A percentile compares a stretch with the other conserved stretches of the same genome.
Evolutionary conservation across 345 rosid genomes (phyloP).

Genomic region (Erysimum cheiranthoides): DNA sequence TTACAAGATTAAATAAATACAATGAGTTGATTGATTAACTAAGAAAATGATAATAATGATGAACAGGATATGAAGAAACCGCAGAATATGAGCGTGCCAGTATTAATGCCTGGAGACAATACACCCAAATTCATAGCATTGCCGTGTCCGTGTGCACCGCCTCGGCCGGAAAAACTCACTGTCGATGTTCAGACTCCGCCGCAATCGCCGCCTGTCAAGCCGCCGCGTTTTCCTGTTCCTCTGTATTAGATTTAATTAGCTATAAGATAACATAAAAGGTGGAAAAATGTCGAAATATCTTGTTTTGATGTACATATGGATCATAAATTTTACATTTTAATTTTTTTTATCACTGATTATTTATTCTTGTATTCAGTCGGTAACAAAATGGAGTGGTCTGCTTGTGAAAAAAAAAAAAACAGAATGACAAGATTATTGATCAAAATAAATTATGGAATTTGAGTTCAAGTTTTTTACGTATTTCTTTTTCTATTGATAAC

Average conservation of each 20-base stretch:
- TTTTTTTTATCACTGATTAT: constrained; percentile 25
- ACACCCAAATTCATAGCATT: constrained; percentile 91
- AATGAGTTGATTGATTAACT: background rate
- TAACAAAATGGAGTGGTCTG: constrained; percentile 11
- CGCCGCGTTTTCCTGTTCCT: constrained; percentile 70
- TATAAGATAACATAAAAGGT: constrained; percentile 11
- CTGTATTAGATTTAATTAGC: constrained; percentile 56
- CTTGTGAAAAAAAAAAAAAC: background rate
- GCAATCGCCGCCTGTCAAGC: constrained; percentile 47
- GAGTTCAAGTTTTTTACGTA: background rate
- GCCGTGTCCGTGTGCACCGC: constrained; percentile 88
- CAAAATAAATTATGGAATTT: background rate
- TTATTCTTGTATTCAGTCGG: constrained; percentile 35
- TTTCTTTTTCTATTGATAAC: background rate
- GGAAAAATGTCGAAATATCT: constrained; percentile 34
- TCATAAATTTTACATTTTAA: constrained; percentile 40
- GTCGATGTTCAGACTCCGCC: constrained; percentile 56
- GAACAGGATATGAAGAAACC: constrained; percentile 66
- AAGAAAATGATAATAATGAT: background rate
- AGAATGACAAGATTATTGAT: background rate
- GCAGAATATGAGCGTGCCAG: constrained; percentile 69
- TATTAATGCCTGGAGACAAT: constrained; percentile 88
- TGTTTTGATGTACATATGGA: constrained; percentile 46
- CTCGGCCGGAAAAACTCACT: constrained; percentile 50
- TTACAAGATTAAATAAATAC: background rate